Base-by-base conservation (phyloP, 192 early-diverging fungal genomes). In the Umbelopsis vinacea region DNA sequence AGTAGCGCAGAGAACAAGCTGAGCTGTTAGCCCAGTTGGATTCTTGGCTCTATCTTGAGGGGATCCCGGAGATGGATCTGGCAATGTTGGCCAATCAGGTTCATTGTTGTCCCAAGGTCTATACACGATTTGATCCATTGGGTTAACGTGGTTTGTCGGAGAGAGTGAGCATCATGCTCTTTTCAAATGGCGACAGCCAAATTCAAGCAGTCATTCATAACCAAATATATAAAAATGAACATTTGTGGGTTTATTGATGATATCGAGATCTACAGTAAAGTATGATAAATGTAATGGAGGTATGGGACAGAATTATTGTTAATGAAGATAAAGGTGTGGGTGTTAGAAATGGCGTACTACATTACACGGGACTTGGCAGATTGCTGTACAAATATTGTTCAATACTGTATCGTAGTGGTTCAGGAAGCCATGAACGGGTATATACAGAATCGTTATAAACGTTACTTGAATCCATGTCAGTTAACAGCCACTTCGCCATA, bases 1-100 rank as follows among this genome's bases (percentile, higher is more conserved):
- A 23, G 52, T 57, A 45, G 43, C 67, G 55, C 77, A 79, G 14
- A 79, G 55, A 23, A 74, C 52, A 43, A 79, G 54, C 22, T 79
- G 77, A 48, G 70, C 68, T 46, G 52, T 60, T 6, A 79, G 29
- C 24, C 77, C 77, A 24, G 77, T 79, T 15, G 72, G 72, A 40
- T 68, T 55, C 52, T 79, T 79, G 12, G 77, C 54, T 37, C 50
- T 53, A 24, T 71, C 48, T n/a, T 52, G 45, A 46, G 77, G 77
- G 7, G 70, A 67, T 4, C 77, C 77, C 15, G 72, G 77, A 21
- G 67, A 38, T 15, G 75, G 75, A 37, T 63, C 57, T 29, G 57
- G 57, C 57, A 63, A 19, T 14, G 57, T 17, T 6, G 57, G 57
- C 57, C 26, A 63, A 19, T 63, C 57, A 29, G 29, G 33, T 14